Conservation (phyloP, 768 basidiomycete genomes). For the Mycena olivaceomarginata region DNA sequence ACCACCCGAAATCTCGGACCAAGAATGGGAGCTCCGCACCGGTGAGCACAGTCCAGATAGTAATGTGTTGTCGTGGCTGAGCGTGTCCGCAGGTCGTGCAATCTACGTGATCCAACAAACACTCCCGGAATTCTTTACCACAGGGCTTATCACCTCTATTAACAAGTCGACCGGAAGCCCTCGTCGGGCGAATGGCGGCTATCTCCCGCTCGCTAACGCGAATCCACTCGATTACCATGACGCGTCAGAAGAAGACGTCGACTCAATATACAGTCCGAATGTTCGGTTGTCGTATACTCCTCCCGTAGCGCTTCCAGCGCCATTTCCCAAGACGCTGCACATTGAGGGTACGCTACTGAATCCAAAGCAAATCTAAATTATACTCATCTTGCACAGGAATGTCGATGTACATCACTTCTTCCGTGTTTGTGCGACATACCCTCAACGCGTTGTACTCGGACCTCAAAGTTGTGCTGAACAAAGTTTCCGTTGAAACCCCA, state of each 20-base stretch:
- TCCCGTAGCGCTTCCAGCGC: constrained; percentile 77
- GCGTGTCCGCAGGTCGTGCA: constrained; percentile 73
- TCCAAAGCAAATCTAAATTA: neutral
- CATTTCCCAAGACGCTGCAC: constrained; percentile 81
- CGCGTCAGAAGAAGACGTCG: constrained; percentile 58
- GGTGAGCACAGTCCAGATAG: constrained; percentile 61
- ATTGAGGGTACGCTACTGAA: constrained; percentile 76
- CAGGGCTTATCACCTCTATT: constrained; percentile 76
- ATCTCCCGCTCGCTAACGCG: constrained; percentile 52
- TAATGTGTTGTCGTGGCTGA: neutral
- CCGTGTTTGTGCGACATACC: constrained; percentile 82
- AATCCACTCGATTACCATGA: constrained; percentile 53
- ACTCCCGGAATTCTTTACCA: constrained; percentile 82
- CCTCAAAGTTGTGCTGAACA: constrained; percentile 73
- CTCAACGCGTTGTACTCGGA: constrained; percentile 86
- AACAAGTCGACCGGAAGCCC: constrained; percentile 67
- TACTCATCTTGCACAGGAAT: constrained; percentile 67
- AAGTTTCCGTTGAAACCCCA: constrained; percentile 63
- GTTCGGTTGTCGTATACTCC: constrained; percentile 82
- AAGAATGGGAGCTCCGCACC: constrained; percentile 88
- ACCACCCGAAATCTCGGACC: constrained; percentile 71
- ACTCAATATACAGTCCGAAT: constrained; percentile 77
- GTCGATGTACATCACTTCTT: constrained; percentile 82
- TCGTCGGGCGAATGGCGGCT: constrained; percentile 46
- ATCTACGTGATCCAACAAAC: constrained; percentile 82